These are phyloP conservation scores for Neonectria sp. DNA, from an alignment of 2,329 filamentous ascomycete genomes.

Conservation along the genomic window DNA sequence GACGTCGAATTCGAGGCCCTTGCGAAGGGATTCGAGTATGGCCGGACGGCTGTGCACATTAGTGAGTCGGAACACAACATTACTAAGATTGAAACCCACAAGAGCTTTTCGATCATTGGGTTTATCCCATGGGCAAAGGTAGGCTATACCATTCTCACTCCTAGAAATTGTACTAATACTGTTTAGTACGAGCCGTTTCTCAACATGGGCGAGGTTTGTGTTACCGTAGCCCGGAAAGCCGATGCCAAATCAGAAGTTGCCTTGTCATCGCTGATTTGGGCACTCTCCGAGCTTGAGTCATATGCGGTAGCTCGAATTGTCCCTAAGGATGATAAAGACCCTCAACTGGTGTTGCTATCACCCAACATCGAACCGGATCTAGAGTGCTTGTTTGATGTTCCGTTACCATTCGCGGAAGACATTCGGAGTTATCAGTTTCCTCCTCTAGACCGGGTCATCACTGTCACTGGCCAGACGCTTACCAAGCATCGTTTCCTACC, in stretches of 20 bases:
- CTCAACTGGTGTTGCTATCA: slow-evolving; percentile 82
- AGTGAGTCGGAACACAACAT: slow-evolving; percentile 88
- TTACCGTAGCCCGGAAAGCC: slow-evolving; percentile 82
- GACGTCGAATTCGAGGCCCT: slow-evolving; percentile 88
- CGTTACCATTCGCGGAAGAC: slow-evolving; percentile 94
- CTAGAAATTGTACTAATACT: slow-evolving; percentile 27
- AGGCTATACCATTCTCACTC: slow-evolving; percentile 39
- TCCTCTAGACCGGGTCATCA: slow-evolving; percentile 88
- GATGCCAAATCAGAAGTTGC: slow-evolving; percentile 89
- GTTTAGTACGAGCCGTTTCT: slow-evolving; percentile 85
- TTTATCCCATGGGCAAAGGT: slow-evolving; percentile 84
- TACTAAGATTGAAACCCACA: slow-evolving; percentile 85
- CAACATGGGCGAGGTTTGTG: slow-evolving; percentile 84
- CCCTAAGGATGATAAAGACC: slow-evolving; percentile 85
- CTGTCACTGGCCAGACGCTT: slow-evolving; percentile 85
- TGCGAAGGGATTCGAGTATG: slow-evolving; percentile 95
- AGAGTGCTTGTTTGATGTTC: slow-evolving; percentile 91
- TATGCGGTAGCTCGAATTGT: slow-evolving; percentile 92
- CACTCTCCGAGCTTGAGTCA: slow-evolving; percentile 86
- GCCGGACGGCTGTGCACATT: slow-evolving; percentile 91
- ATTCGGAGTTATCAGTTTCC: slow-evolving; percentile 92
- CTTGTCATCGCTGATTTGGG: slow-evolving; percentile 90
- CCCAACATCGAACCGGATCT: slow-evolving; percentile 84
- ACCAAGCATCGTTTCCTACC: slow-evolving; percentile 90
- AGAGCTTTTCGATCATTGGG: slow-evolving; percentile 85